phyloP scores from a whole-genome alignment of 2,329 filamentous ascomycete genomes.

The Curvularia eragrostidis region DNA sequence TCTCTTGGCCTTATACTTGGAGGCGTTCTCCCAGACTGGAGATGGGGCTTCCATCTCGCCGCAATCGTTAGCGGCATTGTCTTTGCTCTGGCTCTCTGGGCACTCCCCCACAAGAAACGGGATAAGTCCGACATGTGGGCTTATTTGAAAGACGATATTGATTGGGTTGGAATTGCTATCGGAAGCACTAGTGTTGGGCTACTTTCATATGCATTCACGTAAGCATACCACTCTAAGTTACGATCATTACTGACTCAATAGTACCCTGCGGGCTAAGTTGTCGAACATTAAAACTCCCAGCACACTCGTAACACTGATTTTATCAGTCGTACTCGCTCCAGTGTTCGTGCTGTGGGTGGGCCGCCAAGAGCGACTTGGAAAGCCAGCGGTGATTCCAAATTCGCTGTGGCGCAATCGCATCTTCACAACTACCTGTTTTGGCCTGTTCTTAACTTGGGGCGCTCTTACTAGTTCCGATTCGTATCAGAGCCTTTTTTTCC shows the following conservation, averaged over 20 bases:
- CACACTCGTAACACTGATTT: slow-evolving; percentile 56
- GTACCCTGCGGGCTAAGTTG: background rate
- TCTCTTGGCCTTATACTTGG: slow-evolving; percentile 59
- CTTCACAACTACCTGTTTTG: slow-evolving; percentile 64
- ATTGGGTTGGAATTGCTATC: slow-evolving; percentile 4
- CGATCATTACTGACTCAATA: background rate
- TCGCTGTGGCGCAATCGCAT: slow-evolving; percentile 64
- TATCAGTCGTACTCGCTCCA: slow-evolving; percentile 55
- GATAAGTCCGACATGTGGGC: slow-evolving; percentile 33
- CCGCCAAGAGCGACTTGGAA: slow-evolving; percentile 54
- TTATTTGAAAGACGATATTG: slow-evolving; percentile 53
- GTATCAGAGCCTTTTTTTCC: slow-evolving; percentile 55
- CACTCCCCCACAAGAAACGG: slow-evolving; percentile 43
- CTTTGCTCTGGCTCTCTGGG: slow-evolving; percentile 50
- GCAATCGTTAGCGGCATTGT: slow-evolving; percentile 54
- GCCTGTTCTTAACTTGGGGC: slow-evolving; percentile 48
- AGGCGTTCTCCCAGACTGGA: slow-evolving; percentile 60
- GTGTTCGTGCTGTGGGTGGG: slow-evolving; percentile 63
- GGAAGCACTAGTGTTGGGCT: background rate
- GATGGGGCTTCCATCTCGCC: slow-evolving; percentile 59
- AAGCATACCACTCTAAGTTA: background rate
- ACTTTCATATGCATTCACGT: slow-evolving; percentile 4
- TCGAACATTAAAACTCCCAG: slow-evolving; percentile 52
- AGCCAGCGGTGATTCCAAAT: slow-evolving; percentile 67
- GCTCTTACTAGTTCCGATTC: slow-evolving; percentile 26